Conservation (phyloP, 192 early-diverging fungal species). For the Backusella tuberculispora region DNA sequence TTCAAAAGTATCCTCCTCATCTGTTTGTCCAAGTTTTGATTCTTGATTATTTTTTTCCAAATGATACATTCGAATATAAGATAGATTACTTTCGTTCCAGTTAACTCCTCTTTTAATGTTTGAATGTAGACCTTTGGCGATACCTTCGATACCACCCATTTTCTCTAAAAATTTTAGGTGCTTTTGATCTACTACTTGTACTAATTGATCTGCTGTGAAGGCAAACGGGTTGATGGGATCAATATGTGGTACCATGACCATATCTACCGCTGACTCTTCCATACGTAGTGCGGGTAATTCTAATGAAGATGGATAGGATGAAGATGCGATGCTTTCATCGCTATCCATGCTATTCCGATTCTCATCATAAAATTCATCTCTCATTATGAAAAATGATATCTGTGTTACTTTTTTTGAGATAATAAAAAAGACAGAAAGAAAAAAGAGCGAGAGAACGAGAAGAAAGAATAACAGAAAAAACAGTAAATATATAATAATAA, state of each 20-base stretch:
- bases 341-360: neutral
- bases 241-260: conserved; percentile 32
- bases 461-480: neutral
- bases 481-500: neutral
- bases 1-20: neutral
- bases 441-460: neutral
- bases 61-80: conserved; percentile 12
- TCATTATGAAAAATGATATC: neutral
- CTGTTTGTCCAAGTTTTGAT: neutral
- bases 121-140: conserved; percentile 51
- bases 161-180: conserved; percentile 40
- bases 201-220: conserved; percentile 51
- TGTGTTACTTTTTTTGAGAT: neutral
- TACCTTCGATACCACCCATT: conserved; percentile 52
- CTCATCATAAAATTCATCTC: conserved; percentile 13
- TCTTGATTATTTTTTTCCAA: neutral
- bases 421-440: neutral
- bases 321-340: neutral
- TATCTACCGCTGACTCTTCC: neutral
- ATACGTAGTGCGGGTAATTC: neutral
- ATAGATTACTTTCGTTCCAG: conserved; percentile 10
- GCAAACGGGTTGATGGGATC: conserved; percentile 51
- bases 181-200: conserved; percentile 59
- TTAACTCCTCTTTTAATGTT: conserved; percentile 30
- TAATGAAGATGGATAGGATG: neutral